Evolutionary conservation across 1,139 yeast species (phyloP).

Genomic region (Suhomyces taliae): DNA sequence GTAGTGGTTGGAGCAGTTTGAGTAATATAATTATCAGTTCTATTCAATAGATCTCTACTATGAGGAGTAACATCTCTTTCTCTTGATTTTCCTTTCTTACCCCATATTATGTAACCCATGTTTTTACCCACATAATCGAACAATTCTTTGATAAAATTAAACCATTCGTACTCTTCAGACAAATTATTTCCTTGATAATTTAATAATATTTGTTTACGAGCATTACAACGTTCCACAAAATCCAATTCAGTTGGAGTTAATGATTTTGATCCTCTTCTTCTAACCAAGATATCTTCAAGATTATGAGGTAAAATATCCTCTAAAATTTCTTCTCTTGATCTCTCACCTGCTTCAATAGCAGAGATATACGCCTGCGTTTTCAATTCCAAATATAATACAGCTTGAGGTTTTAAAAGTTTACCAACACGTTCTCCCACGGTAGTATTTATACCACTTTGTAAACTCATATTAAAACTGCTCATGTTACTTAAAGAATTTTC

Average conservation of each 20-base stretch:
- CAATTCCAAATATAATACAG: slow-evolving; percentile 75
- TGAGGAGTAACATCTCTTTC: slow-evolving; percentile 24
- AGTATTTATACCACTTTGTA: slow-evolving; percentile 40
- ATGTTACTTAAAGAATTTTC: slow-evolving; percentile 42
- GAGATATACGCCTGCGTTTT: slow-evolving; percentile 95
- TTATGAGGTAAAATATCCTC: slow-evolving; percentile 75
- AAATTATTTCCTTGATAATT: slow-evolving; percentile 46
- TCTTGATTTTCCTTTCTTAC: slow-evolving; percentile 49
- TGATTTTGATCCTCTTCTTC: slow-evolving; percentile 39
- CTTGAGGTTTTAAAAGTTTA: slow-evolving; percentile 76
- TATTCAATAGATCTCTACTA: slow-evolving; percentile 23
- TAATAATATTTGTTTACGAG: slow-evolving; percentile 63
- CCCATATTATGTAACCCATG: slow-evolving; percentile 72
- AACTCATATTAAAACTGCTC: slow-evolving; percentile 33
- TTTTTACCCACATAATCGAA: slow-evolving; percentile 78
- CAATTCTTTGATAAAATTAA: slow-evolving; percentile 67
- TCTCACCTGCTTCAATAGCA: slow-evolving; percentile 73
- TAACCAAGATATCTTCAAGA: slow-evolving; percentile 55
- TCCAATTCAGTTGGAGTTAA: slow-evolving; percentile 72
- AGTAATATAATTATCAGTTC: background rate
- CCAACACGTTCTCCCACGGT: slow-evolving; percentile 48
- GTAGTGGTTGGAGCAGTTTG: background rate
- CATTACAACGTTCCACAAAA: slow-evolving; percentile 66
- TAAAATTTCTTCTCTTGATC: slow-evolving; percentile 66
- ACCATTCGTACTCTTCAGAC: slow-evolving; percentile 70